Evolutionary conservation across 1,284 basidiomycete genomes (phyloP), one percentile per base, ranked within the genome.

Genomic region (Ustilago loliicola): DNA sequence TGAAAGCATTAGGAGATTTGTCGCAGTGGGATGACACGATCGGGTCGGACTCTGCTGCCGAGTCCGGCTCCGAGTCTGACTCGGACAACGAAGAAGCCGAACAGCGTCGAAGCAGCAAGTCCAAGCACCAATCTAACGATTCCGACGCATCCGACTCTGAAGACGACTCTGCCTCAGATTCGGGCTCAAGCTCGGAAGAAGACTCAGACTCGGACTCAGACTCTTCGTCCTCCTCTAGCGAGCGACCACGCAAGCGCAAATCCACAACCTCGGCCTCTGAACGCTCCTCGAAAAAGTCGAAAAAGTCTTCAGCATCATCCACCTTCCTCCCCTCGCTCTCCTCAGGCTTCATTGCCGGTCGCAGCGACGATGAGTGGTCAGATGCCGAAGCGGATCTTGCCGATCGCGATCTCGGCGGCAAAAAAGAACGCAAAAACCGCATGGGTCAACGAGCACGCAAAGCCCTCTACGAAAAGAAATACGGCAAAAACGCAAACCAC

Each of bases 381-480:
- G 94, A 95, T 81, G 90, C 90, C 69, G 92, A 92, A 80, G 92
- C 93, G 62, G 89, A 89, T 36, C 88, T 89, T 45, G 90, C 87
- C 10, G 80, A 86, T 15, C 86, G 80, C 48, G 85, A 83, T 19
- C 91, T 92, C 51, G 72, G 66, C 34, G 40, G 29, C 29, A 77
- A 72, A 55, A 76, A 72, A 52, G 72, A 79, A 38, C 91, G 91
- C 87, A 97, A 95, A 89, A 98, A 98, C 81, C 88, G 96, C 57
- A 90, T 95, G 59, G 96, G 96, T 19, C 96, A 98, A 87, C 88
- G 94, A 59, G 96, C 96, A 11, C 89, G 96, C 65, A 90, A 93
- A 88, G 93, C 93, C 94, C 96, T 98, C 76, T 98, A 95, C 95
- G 96, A 97, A 88, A 96, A 95, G 88, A 98, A 96, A 87, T 98